Evolutionary conservation across 495 filamentous ascomycete genomes (phyloP), one percentile per base, ranked within the genome.

Genomic region (Xylaria sp.): DNA sequence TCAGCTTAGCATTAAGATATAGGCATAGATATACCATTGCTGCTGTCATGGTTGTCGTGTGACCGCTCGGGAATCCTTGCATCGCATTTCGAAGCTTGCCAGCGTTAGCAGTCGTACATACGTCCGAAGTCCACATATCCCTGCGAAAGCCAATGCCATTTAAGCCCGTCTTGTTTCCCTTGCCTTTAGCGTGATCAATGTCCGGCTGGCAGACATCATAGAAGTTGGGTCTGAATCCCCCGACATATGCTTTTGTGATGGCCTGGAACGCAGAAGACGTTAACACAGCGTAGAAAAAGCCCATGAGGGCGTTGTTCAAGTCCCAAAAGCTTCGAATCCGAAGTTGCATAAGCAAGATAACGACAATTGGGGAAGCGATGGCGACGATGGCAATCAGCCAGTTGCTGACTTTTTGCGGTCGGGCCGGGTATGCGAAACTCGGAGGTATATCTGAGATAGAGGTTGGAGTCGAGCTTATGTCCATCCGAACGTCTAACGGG

Each of bases 1-100:
- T 88, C 24, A 89, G 74, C 75, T 87, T 88, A 40, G 85, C 86
- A 72, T 89, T 89, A 12, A 89, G 77, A 73, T 89, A 89, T 15
- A 88, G 78, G 71, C 71, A 85, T 17, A 87, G 73, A 72, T 83
- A 88, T 21, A 86, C 78, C 55, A 84, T 85, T 6, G 82, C 86
- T 0, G 85, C 85, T 33, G 83, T 84, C 3, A 83, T 85, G 12
- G 86, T 86, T 0, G 86, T 87, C 35, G 85, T 83, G 69, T 89
- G 87, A 5, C 87, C 87, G 46, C 82, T 86, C 0, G 87, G 87
- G 68, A 88, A 78, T 80, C 83, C 40, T 72, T 75, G 88, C 86
- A 76, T 88, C 71, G 79, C 77, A 43, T 76, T 64, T 64, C 76
- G 75, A 41, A 79, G 59, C 24, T 84, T 83, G 35, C 81, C 64